Conservation (phyloP, 495 filamentous ascomycete species). For the Aspergillus nanangensis region DNA sequence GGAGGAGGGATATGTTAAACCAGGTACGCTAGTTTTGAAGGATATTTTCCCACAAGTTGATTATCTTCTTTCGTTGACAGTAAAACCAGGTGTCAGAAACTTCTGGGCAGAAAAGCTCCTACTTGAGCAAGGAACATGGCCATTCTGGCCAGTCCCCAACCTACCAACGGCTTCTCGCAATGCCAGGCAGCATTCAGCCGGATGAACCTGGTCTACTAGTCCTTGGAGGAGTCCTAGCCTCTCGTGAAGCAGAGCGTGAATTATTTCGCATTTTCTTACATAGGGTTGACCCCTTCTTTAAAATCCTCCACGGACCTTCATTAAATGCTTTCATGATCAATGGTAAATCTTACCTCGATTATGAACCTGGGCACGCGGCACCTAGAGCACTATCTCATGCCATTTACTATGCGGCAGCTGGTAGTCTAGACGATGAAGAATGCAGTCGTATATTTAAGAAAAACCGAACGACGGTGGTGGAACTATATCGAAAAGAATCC, state of each 20-base stretch:
- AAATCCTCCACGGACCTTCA: conserved; percentile 34
- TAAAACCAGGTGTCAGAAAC: no score
- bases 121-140: no score
- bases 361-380: conserved; percentile 26
- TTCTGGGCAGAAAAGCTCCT: no score
- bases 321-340: conserved; percentile 26
- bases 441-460: conserved; percentile 35
- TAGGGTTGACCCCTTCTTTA: conserved; percentile 38
- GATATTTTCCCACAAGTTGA: no score
- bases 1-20: no score
- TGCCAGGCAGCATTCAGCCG: no score
- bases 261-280: conserved; percentile 28
- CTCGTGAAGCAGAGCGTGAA: no score
- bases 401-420: conserved; percentile 49
- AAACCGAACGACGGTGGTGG: conserved; percentile 32
- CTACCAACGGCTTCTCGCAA: conserved; percentile 6
- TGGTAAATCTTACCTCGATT: conserved; percentile 27
- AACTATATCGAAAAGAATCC: conserved; percentile 42
- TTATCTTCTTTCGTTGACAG: no score
- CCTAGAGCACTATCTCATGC: conserved; percentile 43
- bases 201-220: no score
- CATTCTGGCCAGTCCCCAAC: no score
- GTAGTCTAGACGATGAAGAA: conserved; percentile 38
- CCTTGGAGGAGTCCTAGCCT: no score
- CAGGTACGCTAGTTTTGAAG: no score